These are phyloP conservation scores for Calonectria leucothoes DNA, from an alignment of 2,329 filamentous ascomycete species.

Conservation along the genomic window DNA sequence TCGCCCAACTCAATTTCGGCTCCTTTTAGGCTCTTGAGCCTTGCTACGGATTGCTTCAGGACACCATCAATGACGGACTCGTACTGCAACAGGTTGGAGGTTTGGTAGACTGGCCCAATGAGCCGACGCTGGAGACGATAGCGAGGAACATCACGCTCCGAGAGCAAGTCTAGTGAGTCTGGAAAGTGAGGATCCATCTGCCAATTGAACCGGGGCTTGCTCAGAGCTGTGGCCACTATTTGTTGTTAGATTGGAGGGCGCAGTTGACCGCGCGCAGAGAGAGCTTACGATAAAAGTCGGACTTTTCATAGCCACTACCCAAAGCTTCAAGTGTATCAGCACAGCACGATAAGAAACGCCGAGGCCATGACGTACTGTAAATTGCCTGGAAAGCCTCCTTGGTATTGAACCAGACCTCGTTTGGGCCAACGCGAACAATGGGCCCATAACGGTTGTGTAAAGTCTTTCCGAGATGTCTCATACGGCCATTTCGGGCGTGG, in stretches of 20 bases:
- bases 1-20: conserved; percentile 60
- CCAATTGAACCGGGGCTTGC: conserved; percentile 56
- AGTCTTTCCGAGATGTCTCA: conserved; percentile 53
- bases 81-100: conserved; percentile 54
- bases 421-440: conserved; percentile 63
- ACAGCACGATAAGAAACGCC: background rate
- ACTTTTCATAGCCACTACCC: conserved; percentile 62
- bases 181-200: conserved; percentile 47
- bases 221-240: conserved; percentile 58
- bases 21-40: conserved; percentile 51
- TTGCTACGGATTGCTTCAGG: conserved; percentile 48
- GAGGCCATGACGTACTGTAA: conserved; percentile 52
- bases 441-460: conserved; percentile 62
- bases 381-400: conserved; percentile 59
- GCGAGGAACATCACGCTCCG: conserved; percentile 58
- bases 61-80: conserved; percentile 56
- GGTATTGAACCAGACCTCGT: conserved; percentile 65
- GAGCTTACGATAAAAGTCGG: conserved; percentile 62
- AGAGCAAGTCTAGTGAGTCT: conserved; percentile 63
- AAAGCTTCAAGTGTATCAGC: conserved; percentile 47
- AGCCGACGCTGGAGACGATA: conserved; percentile 63
- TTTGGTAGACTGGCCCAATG: conserved; percentile 61
- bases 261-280: too few relatives aligned
- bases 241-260: background rate
- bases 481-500: conserved; percentile 57